A percentile compares a stretch with the other conserved stretches of the same genome.
Evolutionary conservation across 2,329 filamentous ascomycete species (phyloP).

Genomic region (Aspergillus nomiae): DNA sequence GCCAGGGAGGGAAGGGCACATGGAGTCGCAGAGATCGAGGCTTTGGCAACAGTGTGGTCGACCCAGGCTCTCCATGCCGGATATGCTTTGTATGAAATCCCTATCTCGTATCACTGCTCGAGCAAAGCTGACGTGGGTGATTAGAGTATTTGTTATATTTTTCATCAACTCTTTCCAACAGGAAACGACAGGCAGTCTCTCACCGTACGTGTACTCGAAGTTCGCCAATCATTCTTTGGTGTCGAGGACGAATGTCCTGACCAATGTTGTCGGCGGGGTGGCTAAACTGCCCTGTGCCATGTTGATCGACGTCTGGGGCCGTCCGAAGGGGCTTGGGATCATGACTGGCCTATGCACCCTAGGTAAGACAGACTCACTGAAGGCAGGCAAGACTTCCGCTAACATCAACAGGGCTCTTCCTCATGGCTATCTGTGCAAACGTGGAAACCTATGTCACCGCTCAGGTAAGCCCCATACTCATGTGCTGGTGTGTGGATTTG

Average conservation of each 20-base stretch:
- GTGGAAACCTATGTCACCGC: slow-evolving; percentile 65
- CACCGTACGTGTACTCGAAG: slow-evolving; percentile 12
- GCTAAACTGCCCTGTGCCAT: slow-evolving; percentile 63
- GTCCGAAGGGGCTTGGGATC: slow-evolving; percentile 55
- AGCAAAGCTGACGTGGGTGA: not conserved
- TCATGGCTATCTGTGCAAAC: slow-evolving; percentile 64
- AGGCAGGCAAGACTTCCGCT: not conserved
- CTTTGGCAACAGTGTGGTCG: slow-evolving; percentile 10
- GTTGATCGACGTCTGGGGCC: slow-evolving; percentile 64
- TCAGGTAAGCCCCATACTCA: slow-evolving; percentile 44
- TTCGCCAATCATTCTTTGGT: slow-evolving; percentile 14
- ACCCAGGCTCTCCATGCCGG: slow-evolving; percentile 3
- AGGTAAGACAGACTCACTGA: not conserved
- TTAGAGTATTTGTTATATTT: slow-evolving; percentile 14
- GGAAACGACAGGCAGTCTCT: slow-evolving; percentile 4
- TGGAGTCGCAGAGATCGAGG: slow-evolving; percentile 12
- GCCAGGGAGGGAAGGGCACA: not conserved
- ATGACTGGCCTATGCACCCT: slow-evolving; percentile 9
- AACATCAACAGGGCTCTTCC: slow-evolving; percentile 48
- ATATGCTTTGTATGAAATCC: slow-evolving; percentile 7
- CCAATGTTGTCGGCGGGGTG: slow-evolving; percentile 58
- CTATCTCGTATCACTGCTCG: not conserved
- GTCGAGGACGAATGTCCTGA: slow-evolving; percentile 49
- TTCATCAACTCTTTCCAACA: slow-evolving; percentile 14
- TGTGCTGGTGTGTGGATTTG: too few relatives aligned